phyloP scores from a whole-genome alignment of 2,329 filamentous ascomycete species.

The Piedraia hortae region DNA sequence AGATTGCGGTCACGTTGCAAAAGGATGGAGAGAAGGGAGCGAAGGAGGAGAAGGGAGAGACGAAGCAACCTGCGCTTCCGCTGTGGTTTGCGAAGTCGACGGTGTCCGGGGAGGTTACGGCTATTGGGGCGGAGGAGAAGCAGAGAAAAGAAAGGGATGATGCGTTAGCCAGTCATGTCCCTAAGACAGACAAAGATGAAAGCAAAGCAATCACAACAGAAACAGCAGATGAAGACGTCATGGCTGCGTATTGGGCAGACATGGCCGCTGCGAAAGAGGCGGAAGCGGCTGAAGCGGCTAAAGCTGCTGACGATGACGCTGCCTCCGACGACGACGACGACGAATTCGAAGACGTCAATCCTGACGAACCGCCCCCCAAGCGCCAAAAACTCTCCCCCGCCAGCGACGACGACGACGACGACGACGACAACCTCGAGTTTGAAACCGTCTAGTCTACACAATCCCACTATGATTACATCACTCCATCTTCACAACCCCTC shows the following conservation, averaged over 20 bases:
- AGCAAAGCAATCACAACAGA: background rate
- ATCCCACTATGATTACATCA: too few relatives aligned
- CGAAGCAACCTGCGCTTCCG: conserved; percentile 12
- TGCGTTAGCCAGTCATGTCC: conserved; percentile 7
- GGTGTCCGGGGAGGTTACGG: conserved; percentile 20
- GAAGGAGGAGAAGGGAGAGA: conserved; percentile 10
- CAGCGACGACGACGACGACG: conserved; percentile 1
- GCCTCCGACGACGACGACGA: conserved; percentile 22
- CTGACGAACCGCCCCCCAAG: background rate
- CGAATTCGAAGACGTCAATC: conserved; percentile 25
- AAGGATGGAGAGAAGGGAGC: conserved; percentile 12
- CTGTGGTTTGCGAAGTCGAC: conserved; percentile 14
- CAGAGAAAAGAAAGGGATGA: conserved; percentile 14
- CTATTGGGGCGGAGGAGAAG: conserved; percentile 12
- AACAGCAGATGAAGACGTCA: conserved; percentile 21
- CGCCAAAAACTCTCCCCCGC: background rate
- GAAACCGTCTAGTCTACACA: conserved; percentile 1
- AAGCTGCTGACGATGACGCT: conserved; percentile 24
- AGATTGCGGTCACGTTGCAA: conserved; percentile 12
- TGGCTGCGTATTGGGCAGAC: conserved; percentile 40
- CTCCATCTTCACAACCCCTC: conserved; percentile 75
- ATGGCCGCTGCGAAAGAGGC: conserved; percentile 32
- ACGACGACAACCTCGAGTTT: conserved; percentile 1
- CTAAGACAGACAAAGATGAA: background rate
- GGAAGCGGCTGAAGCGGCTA: conserved; percentile 15